These are phyloP conservation scores for Tylopilus orsonianus DNA, from an alignment of 1,284 basidiomycete genomes.

Conservation along the genomic window DNA sequence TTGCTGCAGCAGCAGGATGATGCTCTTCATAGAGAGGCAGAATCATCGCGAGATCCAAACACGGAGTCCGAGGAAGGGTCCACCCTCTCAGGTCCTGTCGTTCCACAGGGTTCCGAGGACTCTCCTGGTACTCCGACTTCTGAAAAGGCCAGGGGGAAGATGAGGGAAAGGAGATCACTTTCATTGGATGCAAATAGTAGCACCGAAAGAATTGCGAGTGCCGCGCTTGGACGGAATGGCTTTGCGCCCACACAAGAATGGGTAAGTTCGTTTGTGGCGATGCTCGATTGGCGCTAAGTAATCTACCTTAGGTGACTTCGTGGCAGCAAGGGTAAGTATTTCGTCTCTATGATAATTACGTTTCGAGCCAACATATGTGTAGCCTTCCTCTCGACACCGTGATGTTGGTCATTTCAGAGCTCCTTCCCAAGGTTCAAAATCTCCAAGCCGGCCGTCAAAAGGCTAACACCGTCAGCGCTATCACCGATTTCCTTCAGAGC, in stretches of 20 bases:
- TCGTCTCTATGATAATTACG: conserved; percentile 3
- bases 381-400: conserved; percentile 85
- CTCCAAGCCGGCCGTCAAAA: conserved; percentile 66
- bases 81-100: conserved; percentile 31
- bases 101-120: conserved; percentile 45
- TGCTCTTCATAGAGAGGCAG: conserved; percentile 25
- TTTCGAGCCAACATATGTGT: conserved; percentile 10
- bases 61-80: conserved; percentile 33
- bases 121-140: conserved; percentile 45
- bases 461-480: conserved; percentile 60
- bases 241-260: conserved; percentile 95
- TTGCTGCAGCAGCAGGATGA: conserved; percentile 49
- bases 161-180: conserved; percentile 65
- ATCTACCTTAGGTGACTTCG: conserved; percentile 60
- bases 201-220: conserved; percentile 61
- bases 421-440: conserved; percentile 84
- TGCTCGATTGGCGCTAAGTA: not conserved
- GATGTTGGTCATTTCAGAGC: conserved; percentile 81
- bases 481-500: conserved; percentile 68
- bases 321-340: conserved; percentile 79
- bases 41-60: conserved; percentile 19
- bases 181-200: conserved; percentile 60
- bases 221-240: conserved; percentile 78
- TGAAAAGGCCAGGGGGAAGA: conserved; percentile 88
- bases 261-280: conserved; percentile 49